Evolutionary conservation across 345 rosid species (phyloP).

Genomic region (Eucalyptus erythrocorys): DNA sequence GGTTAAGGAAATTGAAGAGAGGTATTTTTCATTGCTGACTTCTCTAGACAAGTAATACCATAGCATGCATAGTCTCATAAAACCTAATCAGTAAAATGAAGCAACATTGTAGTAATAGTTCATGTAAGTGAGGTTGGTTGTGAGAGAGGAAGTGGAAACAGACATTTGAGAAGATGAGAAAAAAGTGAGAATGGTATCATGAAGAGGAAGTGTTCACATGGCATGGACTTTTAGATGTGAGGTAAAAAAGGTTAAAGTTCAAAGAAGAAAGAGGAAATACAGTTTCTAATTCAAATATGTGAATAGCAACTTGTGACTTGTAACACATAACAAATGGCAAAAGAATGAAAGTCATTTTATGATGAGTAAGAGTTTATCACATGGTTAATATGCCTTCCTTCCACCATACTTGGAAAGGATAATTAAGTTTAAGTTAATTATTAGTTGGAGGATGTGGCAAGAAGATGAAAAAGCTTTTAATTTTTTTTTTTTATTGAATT

Average conservation of each 20-base stretch:
- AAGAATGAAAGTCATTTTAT: neutral
- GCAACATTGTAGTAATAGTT: neutral
- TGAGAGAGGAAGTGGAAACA: neutral
- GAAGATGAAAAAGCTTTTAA: neutral
- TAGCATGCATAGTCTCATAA: neutral
- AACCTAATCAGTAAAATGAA: neutral
- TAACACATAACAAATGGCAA: neutral
- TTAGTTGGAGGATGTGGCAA: neutral
- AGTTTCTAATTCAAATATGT: neutral
- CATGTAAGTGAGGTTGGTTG: neutral
- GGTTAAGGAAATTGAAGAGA: constrained; percentile 70
- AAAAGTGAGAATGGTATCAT: neutral
- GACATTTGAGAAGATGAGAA: neutral
- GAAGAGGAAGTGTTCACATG: neutral
- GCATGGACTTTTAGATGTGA: neutral
- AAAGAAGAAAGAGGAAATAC: neutral
- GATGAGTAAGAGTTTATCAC: neutral
- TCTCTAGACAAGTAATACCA: neutral
- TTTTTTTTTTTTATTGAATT: neutral
- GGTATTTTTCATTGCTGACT: constrained; percentile 20
- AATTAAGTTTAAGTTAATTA: neutral
- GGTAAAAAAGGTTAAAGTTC: neutral
- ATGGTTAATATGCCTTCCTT: neutral
- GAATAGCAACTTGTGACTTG: neutral
- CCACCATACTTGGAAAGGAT: neutral